Evolutionary conservation across 768 basidiomycete genomes (phyloP).

Genomic region (Termitomyces sp.): DNA sequence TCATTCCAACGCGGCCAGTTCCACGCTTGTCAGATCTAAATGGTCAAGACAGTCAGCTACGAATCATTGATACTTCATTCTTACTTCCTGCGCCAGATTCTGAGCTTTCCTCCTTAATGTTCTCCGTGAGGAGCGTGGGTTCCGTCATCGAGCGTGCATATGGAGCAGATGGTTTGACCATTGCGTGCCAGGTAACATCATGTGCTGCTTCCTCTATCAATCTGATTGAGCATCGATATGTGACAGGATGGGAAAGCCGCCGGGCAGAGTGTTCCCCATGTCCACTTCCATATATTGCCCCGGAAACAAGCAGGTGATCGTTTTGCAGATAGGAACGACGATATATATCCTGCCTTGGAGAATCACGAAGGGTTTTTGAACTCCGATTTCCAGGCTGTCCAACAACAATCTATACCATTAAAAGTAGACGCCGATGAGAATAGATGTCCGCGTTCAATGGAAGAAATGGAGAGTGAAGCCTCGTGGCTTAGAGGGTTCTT

Average conservation of each 20-base stretch:
- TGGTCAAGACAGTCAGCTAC: conserved; percentile 21
- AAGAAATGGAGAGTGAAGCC: conserved; percentile 83
- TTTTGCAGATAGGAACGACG: conserved; percentile 60
- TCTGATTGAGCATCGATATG: not conserved
- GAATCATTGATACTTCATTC: not conserved
- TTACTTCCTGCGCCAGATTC: conserved; percentile 23
- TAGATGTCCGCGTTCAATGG: conserved; percentile 50
- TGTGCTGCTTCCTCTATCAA: not conserved
- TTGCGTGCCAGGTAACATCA: conserved; percentile 76
- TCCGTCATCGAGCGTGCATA: conserved; percentile 77
- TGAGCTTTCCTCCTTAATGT: conserved; percentile 78
- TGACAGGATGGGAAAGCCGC: conserved; percentile 80
- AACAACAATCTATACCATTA: conserved; percentile 28
- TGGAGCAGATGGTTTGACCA: conserved; percentile 75
- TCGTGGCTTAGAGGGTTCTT: conserved; percentile 60
- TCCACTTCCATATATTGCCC: conserved; percentile 94
- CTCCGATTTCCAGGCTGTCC: conserved; percentile 27
- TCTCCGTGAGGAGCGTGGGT: conserved; percentile 74
- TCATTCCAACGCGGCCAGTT: conserved; percentile 51
- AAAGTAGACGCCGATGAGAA: conserved; percentile 69
- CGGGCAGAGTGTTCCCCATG: conserved; percentile 78
- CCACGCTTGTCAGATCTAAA: conserved; percentile 51
- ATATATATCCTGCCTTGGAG: conserved; percentile 79
- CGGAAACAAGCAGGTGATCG: conserved; percentile 65
- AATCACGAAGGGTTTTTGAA: conserved; percentile 47